Base-by-base conservation (phyloP, 1,139 yeast genomes). In the Yamadazyma atmosphaerica region DNA sequence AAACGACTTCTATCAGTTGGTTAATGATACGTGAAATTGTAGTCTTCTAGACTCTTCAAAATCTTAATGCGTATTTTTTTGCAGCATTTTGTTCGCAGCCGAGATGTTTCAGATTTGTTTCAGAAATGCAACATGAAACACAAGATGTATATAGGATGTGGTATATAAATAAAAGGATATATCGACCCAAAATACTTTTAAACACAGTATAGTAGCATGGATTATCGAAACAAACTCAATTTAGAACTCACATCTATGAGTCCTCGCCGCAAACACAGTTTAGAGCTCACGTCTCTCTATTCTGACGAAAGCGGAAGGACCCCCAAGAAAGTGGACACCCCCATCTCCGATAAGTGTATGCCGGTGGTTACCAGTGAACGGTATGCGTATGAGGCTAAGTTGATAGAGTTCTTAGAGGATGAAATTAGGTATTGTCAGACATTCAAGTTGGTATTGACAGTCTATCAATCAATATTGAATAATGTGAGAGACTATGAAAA, bases 1-100 rank as follows among this genome's bases (percentile, higher is more conserved):
- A 50, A 58, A 61, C 38, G 68, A 64, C 21, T 58, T 34, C 34
- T 34, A 42, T 12, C 58, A 36, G 47, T 45, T 36, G 41, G 49
- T 10, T 34, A 50, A 31, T 34, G 50, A 41, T 40, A 42, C 23
- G 42, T 45, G 18, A 37, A 38, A 14, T 18, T n/a, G n/a, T 24
- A 8, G 13, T 24, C 11, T 6, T 24, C 13, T 24, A 4, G 27
- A 4, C n/a, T 12, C 13, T 7, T 10, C 27, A 5, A 6, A 12
- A 5, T 24, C 13, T 24, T 12, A n/a, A n/a, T n/a, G n/a, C n/a
- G n/a, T n/a, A n/a, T n/a, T n/a, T n/a, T n/a, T n/a, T n/a, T 24
- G 7, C n/a, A 9, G 8, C 8, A n/a, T 23, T 6, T 24, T 41
- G 45, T 46, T 48, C 40, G 52, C 50, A 44, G 43, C 47, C 38